A percentile compares a stretch with the other conserved stretches of the same genome.
Evolutionary conservation across 352 stramenopile genomes (phyloP).

Genomic region (Discostella stelligera): DNA sequence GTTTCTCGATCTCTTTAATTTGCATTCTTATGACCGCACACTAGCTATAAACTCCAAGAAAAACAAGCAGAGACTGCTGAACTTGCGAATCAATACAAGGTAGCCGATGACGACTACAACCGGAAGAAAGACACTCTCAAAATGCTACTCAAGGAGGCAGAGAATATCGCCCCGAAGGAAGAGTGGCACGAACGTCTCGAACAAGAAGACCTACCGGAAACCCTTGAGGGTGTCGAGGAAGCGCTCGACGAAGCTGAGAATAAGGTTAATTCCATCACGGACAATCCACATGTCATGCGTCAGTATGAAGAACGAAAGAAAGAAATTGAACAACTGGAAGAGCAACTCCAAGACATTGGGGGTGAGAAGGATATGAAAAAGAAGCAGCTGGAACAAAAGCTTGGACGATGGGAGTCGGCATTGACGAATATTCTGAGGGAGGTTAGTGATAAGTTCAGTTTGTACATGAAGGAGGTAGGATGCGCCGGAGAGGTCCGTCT

Average conservation of each 20-base stretch:
- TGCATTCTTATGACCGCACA: not conserved
- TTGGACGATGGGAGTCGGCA: slow-evolving; percentile 46
- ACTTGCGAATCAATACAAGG: slow-evolving; percentile 18
- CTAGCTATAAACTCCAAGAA: slow-evolving; percentile 36
- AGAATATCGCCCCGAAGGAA: slow-evolving; percentile 56
- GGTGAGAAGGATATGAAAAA: slow-evolving; percentile 55
- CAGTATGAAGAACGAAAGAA: slow-evolving; percentile 69
- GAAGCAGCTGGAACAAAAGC: slow-evolving; percentile 52
- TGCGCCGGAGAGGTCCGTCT: slow-evolving; percentile 76
- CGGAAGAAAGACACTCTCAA: slow-evolving; percentile 32
- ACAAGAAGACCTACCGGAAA: slow-evolving; percentile 36
- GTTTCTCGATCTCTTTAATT: not conserved
- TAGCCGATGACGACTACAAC: slow-evolving; percentile 35
- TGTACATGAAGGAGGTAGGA: slow-evolving; percentile 79
- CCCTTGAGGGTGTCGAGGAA: slow-evolving; percentile 53
- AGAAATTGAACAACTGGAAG: slow-evolving; percentile 62
- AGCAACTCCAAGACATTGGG: slow-evolving; percentile 61
- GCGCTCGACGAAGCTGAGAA: slow-evolving; percentile 58
- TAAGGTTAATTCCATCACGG: slow-evolving; percentile 64
- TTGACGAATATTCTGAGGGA: slow-evolving; percentile 60
- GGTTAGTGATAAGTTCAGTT: slow-evolving; percentile 73
- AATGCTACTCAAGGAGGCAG: slow-evolving; percentile 43
- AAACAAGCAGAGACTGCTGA: slow-evolving; percentile 32
- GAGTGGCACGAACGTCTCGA: slow-evolving; percentile 63
- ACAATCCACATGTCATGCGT: slow-evolving; percentile 68